Evolutionary conservation across 2,329 filamentous ascomycete genomes (phyloP), one percentile per base, ranked within the genome.

Genomic region (Oidium heveae): DNA sequence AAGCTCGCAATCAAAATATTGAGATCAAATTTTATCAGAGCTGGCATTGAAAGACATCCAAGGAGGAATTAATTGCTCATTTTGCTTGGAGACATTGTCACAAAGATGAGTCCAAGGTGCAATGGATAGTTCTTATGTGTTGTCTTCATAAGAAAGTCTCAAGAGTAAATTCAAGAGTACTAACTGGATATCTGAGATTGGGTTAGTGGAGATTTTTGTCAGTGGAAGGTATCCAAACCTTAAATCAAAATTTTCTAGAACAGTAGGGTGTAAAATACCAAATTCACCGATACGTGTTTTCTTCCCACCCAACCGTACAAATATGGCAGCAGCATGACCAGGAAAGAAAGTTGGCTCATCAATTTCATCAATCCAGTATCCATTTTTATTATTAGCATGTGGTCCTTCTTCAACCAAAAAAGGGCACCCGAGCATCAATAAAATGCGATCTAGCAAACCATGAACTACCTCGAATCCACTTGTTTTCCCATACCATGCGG

Each of bases 391-490:
- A 55, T 71, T 70, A 58, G 73, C 70, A 65, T 77, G 69, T 60
- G 72, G 68, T 61, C 66, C 71, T 63, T 88, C 85, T 57, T 77
- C 74, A 2, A 79, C 83, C 56, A 91, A 70, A 71, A 94, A 94
- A 44, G 79, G 77, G 50, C 79, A 83, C 64, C 83, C 83, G 57
- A 98, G 76, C 89, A 96, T 96, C 57, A 85, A 72, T 76, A 98
- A 82, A 58, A 96, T 71, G 54, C 91, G 82, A 68, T 98, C 91
- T 46, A 98, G 72, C 60, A 98, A 74, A 56, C 91, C 91, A 69
- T 98, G 93, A 2, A 98, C 86, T 59, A 93, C 73, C 70, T 98
- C 91, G 68, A 98, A 98, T 44, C 93, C 91, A 61, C 82, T 87
- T 3, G 80, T 86, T 74, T 91, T 94, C 64, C 88, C 88, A 69